phyloP scores from a whole-genome alignment of 495 filamentous ascomycete genomes.

The Zalerion maritima region DNA sequence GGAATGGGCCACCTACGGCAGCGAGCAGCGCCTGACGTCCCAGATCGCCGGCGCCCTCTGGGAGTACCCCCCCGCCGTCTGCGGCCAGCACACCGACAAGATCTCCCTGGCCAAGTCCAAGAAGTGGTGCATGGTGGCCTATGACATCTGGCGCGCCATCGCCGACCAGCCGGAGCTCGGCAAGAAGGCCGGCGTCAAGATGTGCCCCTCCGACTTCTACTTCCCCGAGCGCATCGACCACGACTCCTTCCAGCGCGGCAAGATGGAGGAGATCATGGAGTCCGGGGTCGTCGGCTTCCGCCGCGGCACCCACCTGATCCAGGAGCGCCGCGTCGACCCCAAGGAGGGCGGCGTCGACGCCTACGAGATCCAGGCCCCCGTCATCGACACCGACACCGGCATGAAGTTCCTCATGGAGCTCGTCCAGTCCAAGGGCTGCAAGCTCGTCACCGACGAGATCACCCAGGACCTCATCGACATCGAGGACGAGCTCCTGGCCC shows the following conservation, averaged over 20 bases:
- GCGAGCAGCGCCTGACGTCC: constrained; percentile 29
- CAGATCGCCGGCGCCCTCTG: constrained; percentile 37
- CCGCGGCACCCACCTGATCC: constrained; percentile 20
- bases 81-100: constrained; percentile 30
- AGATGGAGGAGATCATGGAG: constrained; percentile 23
- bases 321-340: constrained; percentile 20
- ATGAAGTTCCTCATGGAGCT: constrained; percentile 31
- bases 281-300: constrained; percentile 24
- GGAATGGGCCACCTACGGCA: constrained; percentile 22
- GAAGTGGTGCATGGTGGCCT: constrained; percentile 29
- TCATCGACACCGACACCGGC: constrained; percentile 37
- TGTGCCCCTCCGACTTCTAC: constrained; percentile 26
- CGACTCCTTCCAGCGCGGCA: constrained; percentile 16
- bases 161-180: constrained; percentile 18
- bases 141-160: constrained; percentile 27
- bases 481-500: constrained; percentile 20
- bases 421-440: constrained; percentile 31
- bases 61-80: constrained; percentile 34
- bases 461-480: constrained; percentile 23
- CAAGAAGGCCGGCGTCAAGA: constrained; percentile 24
- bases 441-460: constrained; percentile 24
- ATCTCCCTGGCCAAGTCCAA: constrained; percentile 25
- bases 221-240: constrained; percentile 22
- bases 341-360: constrained; percentile 31
- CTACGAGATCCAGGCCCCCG: constrained; percentile 30